These are phyloP conservation scores for Aspergillus puulaauensis DNA, from an alignment of 2,329 filamentous ascomycete species.

Conservation along the genomic window DNA sequence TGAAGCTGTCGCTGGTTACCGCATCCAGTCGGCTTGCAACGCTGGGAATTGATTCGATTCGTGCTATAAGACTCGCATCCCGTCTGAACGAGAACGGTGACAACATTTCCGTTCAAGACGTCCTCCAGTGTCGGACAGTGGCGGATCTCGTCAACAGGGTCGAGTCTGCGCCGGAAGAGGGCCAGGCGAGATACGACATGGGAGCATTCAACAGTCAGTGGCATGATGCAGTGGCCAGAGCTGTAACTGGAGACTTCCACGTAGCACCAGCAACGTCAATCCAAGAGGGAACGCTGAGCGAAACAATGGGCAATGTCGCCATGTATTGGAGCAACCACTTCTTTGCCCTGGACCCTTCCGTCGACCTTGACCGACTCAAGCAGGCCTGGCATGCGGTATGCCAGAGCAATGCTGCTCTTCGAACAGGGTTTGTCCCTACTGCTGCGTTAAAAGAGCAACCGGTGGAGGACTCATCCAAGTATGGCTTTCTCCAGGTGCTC, in stretches of 20 bases:
- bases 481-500: conserved; percentile 28
- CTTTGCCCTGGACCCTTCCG: conserved; percentile 28
- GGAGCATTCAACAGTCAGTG: conserved; percentile 23
- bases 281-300: conserved; percentile 40
- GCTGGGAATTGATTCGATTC: too few relatives aligned
- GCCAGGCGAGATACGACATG: conserved; percentile 16
- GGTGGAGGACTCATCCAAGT: not conserved
- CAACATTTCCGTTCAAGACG: conserved; percentile 8
- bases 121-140: conserved; percentile 29
- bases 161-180: not conserved
- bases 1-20: too few relatives aligned
- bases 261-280: conserved; percentile 34
- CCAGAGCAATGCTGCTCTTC: conserved; percentile 33
- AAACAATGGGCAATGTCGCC: conserved; percentile 37
- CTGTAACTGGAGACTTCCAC: conserved; percentile 18
- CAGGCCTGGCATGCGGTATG: conserved; percentile 34
- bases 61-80: too few relatives aligned
- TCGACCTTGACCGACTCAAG: conserved; percentile 31
- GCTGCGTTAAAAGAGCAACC: conserved; percentile 9
- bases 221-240: conserved; percentile 14
- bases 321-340: conserved; percentile 44
- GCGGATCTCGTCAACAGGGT: conserved; percentile 24
- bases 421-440: conserved; percentile 37
- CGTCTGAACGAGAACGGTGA: too few relatives aligned
- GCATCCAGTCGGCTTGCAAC: too few relatives aligned